Conservation (phyloP, 768 basidiomycete genomes). For the Leccinum rimulosum region DNA sequence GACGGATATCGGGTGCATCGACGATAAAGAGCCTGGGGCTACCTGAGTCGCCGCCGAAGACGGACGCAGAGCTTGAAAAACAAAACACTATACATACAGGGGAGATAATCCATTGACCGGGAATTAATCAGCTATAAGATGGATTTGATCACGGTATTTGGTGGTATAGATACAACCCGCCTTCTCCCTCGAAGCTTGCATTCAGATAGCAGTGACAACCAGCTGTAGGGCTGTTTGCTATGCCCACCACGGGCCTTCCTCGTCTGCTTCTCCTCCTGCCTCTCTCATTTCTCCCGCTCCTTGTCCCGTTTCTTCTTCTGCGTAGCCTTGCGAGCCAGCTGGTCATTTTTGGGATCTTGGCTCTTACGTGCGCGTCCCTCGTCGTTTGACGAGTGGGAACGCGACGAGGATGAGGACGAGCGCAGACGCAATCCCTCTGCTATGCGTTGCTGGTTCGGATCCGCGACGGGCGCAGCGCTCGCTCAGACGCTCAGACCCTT, state of each 20-base stretch:
- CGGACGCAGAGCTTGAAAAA: no score
- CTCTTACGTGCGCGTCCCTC: neutral
- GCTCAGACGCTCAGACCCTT: constrained; percentile 29
- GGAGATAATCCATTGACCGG: no score
- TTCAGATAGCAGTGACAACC: constrained; percentile 10
- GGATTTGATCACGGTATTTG: no score
- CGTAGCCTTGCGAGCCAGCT: neutral
- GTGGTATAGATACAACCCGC: no score
- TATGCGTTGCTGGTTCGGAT: constrained; percentile 19
- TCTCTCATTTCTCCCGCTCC: neutral
- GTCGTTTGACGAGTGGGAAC: neutral
- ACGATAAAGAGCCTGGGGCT: no score
- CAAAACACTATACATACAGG: no score
- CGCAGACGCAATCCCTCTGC: constrained; percentile 18
- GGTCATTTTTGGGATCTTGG: neutral
- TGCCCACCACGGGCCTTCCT: constrained; percentile 8
- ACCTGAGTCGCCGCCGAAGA: no score
- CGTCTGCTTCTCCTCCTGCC: constrained; percentile 8
- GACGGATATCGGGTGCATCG: no score
- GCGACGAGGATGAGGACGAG: neutral
- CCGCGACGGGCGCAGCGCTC: constrained; percentile 19
- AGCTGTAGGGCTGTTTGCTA: constrained; percentile 22
- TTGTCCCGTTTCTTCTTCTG: neutral
- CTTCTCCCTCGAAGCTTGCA: neutral
- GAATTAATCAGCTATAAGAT: no score